A percentile compares a stretch with the other conserved stretches of the same genome.
These are phyloP conservation scores for Saturnispora zaruensis DNA, from an alignment of 805 yeast species.

Conservation along the genomic window DNA sequence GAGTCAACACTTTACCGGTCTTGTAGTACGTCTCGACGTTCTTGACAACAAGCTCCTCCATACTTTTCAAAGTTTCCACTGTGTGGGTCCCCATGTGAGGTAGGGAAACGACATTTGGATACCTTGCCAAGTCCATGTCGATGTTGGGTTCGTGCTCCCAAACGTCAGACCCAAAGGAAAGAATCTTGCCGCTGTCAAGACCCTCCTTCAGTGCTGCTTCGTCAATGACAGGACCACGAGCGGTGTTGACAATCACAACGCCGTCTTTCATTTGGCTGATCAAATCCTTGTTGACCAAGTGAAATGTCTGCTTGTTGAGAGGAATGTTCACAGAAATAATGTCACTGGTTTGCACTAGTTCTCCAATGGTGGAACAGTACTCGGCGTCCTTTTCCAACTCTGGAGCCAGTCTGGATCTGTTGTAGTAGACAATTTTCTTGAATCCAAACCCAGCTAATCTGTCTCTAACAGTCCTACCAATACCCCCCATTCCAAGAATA, in stretches of 20 bases:
- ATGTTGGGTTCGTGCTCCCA: slow-evolving; percentile 67
- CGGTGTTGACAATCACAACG: slow-evolving; percentile 75
- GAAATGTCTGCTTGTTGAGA: slow-evolving; percentile 60
- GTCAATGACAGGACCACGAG: slow-evolving; percentile 80
- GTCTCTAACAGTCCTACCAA: slow-evolving; percentile 72
- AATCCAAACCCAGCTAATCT: slow-evolving; percentile 73
- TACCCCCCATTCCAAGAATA: slow-evolving; percentile 82
- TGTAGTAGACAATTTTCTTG: slow-evolving; percentile 59
- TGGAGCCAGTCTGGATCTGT: slow-evolving; percentile 48
- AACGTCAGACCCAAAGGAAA: slow-evolving; percentile 66
- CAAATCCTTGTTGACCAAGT: slow-evolving; percentile 52
- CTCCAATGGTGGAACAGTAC: slow-evolving; percentile 60
- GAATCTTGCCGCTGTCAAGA: slow-evolving; percentile 56
- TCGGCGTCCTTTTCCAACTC: slow-evolving; percentile 63
- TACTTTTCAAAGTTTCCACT: slow-evolving; percentile 58
- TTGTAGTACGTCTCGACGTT: slow-evolving; percentile 51
- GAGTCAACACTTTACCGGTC: slow-evolving; percentile 60
- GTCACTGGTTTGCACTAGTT: slow-evolving; percentile 54
- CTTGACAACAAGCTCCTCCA: slow-evolving; percentile 72
- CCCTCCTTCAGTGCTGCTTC: slow-evolving; percentile 50
- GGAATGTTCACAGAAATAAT: slow-evolving; percentile 72
- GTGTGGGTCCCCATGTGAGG: slow-evolving; percentile 93
- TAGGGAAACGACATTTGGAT: slow-evolving; percentile 64
- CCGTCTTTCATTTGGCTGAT: slow-evolving; percentile 70
- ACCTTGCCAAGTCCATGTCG: slow-evolving; percentile 45